Evolutionary conservation across 2,329 filamentous ascomycete species (phyloP).

Genomic region (Cephalotrichum gorgonifer): DNA sequence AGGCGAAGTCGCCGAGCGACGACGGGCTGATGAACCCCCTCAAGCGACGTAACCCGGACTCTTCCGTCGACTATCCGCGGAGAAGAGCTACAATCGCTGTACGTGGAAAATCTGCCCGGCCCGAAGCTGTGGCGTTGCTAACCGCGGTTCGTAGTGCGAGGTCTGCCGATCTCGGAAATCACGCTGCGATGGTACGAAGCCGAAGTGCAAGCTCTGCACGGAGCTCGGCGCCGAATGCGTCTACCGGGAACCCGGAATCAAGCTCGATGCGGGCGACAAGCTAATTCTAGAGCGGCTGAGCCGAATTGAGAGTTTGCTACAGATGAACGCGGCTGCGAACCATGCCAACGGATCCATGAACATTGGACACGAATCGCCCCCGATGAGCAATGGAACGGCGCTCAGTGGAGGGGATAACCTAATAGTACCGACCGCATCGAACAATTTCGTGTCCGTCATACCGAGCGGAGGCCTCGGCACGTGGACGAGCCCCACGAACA

Average conservation of each 20-base stretch:
- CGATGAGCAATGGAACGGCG: constrained; percentile 53
- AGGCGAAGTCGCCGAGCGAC: constrained; percentile 31
- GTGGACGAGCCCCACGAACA: constrained; percentile 58
- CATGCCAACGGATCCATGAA: constrained; percentile 20
- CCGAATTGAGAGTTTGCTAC: constrained; percentile 69
- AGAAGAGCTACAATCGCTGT: constrained; percentile 57
- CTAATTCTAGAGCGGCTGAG: constrained; percentile 70
- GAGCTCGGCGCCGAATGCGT: constrained; percentile 75
- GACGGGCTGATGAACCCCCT: constrained; percentile 45
- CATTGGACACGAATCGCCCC: constrained; percentile 38
- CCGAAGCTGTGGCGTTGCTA: neutral
- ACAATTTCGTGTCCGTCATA: constrained; percentile 42
- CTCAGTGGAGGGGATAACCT: constrained; percentile 45
- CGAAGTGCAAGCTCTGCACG: constrained; percentile 75
- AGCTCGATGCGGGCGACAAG: constrained; percentile 79
- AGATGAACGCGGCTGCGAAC: constrained; percentile 48
- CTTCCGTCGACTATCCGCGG: constrained; percentile 52
- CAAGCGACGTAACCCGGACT: constrained; percentile 53
- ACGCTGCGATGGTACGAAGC: constrained; percentile 67
- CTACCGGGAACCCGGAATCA: constrained; percentile 78
- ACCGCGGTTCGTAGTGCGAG: constrained; percentile 51
- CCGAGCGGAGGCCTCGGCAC: constrained; percentile 59
- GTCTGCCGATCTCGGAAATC: constrained; percentile 74
- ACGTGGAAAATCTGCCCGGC: constrained; percentile 20
- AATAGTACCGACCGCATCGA: constrained; percentile 32